Base-by-base conservation (phyloP, 2,329 filamentous ascomycete genomes). In the Aureobasidium mangrovei region DNA sequence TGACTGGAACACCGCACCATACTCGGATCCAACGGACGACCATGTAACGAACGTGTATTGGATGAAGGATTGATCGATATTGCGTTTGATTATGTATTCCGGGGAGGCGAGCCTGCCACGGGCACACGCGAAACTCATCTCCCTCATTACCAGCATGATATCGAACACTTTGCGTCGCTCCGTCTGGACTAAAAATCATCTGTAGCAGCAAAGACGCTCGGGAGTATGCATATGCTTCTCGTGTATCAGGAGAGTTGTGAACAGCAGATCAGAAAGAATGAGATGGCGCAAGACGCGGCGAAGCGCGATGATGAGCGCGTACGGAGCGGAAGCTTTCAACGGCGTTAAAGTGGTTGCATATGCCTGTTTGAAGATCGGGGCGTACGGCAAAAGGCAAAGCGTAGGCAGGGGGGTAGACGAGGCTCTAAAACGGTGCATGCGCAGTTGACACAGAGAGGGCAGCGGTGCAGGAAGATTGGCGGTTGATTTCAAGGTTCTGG, bases 281-380 rank as follows among this genome's bases (percentile, higher is more conserved):
- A 38, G 38, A 29, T 36, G n/a, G 41, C 26, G 38, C 42, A 4
- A 26, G 47, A 53, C 49, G 49, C 49, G 49, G 41, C 32, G 39
- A 26, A 27, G n/a, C 49, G 49, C 49, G 49, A 36, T 42, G 7
- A 9, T 10, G 39, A 28, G 24, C 49, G 49, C 49, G 49, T 36
- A 41, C 26, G 32, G 18, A 36, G 36, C 45, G 47, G 36, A 51
- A 42, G 10, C 35, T 51, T 38, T 9, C 28, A 53, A 53, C 49
- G 49, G 49, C 33, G 49, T 43, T 44, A 53, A 53, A 53, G 49
- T 53, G 49, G 49, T 53, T 44, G 40, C 48, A 44, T 43, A 44
- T 43, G 39, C 40, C 40, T 36, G 49, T 18, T 29, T 24, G 40
- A 18, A 24, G 49, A 38, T 52, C 48, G 38, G 48, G 18, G 2